Conservation (phyloP, 2,329 filamentous ascomycete species). For the Cadophora gregata region DNA sequence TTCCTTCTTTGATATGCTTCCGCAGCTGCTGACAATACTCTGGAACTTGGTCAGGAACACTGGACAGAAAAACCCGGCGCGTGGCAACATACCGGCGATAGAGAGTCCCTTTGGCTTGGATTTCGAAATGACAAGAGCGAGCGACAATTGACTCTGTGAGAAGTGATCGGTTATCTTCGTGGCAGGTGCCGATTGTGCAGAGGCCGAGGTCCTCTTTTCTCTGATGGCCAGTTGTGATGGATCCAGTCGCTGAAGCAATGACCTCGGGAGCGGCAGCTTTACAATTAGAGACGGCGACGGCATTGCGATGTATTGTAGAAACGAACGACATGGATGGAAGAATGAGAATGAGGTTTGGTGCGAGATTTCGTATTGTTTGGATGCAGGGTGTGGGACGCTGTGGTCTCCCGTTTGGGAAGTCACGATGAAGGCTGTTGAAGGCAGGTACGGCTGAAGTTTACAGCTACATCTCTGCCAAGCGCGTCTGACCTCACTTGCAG, state of each 20-base stretch:
- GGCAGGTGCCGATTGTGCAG: background rate
- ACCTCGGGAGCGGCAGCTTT: constrained; percentile 7
- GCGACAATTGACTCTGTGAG: constrained; percentile 35
- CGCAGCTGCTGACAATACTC: constrained; percentile 37
- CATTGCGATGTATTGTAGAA: constrained; percentile 2
- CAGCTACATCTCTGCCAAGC: too few species aligned
- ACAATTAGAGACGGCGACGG: constrained; percentile 1
- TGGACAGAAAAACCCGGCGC: background rate
- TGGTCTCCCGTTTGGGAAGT: background rate
- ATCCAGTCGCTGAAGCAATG: background rate
- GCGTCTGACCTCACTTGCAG: too few species aligned
- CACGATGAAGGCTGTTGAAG: background rate
- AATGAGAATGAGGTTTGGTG: background rate
- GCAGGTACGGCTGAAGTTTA: background rate
- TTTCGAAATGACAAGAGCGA: constrained; percentile 38
- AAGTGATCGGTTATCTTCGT: constrained; percentile 27
- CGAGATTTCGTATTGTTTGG: background rate
- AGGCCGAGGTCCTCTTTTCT: background rate
- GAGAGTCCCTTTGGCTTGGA: constrained; percentile 33
- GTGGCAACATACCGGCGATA: constrained; percentile 31
- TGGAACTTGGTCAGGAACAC: constrained; percentile 25
- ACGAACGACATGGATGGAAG: background rate
- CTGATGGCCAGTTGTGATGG: background rate
- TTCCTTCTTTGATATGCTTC: constrained; percentile 30
- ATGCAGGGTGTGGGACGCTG: background rate